Evolutionary conservation across 176 grass and related monocot species (phyloP).

Genomic region (Poa annua): DNA sequence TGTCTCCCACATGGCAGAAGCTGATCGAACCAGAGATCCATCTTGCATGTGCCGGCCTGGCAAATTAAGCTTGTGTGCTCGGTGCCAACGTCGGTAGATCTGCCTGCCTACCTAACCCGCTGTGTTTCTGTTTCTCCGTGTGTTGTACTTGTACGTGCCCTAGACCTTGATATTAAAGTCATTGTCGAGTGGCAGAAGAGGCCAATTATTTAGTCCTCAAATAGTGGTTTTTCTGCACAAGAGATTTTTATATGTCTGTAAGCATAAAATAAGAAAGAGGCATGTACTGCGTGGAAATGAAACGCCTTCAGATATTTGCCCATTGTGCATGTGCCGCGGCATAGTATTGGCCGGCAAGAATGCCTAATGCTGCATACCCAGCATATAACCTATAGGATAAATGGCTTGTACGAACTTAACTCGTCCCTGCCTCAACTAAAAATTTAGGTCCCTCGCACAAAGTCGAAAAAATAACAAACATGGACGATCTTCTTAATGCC

Average conservation of each 20-base stretch:
- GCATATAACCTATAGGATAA: too few species aligned
- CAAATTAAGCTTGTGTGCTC: not conserved
- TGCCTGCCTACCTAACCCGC: not conserved
- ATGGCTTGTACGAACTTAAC: not conserved
- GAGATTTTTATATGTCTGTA: constrained; percentile 21
- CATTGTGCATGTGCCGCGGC: too few species aligned
- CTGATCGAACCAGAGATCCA: too few species aligned
- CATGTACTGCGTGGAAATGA: not conserved
- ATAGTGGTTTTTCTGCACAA: constrained; percentile 28
- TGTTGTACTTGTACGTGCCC: constrained; percentile 41
- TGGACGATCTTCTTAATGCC: too few species aligned
- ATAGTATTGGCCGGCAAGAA: not conserved
- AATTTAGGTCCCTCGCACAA: not conserved
- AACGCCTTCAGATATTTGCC: not conserved
- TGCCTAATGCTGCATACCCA: not conserved
- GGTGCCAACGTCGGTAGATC: constrained; percentile 41
- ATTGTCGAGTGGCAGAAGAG: constrained; percentile 49
- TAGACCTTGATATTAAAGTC: constrained; percentile 40
- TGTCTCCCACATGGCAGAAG: too few species aligned
- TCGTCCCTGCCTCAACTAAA: not conserved
- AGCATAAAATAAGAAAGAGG: not conserved
- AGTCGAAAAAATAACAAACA: too few species aligned
- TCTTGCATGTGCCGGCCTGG: constrained; percentile 2
- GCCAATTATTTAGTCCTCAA: constrained; percentile 23
- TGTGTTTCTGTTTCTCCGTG: not conserved